Base-by-base conservation (phyloP, 139 green algal species). In the Chlorella vulgaris region DNA sequence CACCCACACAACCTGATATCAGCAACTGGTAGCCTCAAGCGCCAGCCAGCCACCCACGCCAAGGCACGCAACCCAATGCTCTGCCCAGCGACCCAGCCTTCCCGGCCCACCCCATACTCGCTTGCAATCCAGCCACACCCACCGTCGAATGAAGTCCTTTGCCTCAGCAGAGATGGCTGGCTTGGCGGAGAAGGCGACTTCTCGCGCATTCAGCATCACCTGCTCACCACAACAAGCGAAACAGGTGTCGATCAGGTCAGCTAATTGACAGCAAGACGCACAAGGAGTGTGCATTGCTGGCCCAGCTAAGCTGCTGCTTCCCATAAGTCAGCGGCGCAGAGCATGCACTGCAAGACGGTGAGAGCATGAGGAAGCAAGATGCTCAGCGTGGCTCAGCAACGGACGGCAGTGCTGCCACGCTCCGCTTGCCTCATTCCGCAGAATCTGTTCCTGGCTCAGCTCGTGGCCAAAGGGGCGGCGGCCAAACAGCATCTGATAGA, bases 401-500 rank as follows among this genome's bases (percentile, higher is more conserved):
- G n/a, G n/a, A n/a, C n/a, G n/a, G n/a, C n/a, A n/a, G n/a, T n/a
- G n/a, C n/a, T n/a, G n/a, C n/a, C n/a, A n/a, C n/a, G n/a, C n/a
- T n/a, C n/a, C n/a, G n/a, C n/a, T n/a, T n/a, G n/a, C 86, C 33
- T 91, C 86, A 36, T 97, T 94, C 2, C 94, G 86, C 82, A 98
- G 86, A 43, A 99, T 96, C 69, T 93, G 85, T 88, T 98, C 94
- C 88, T 97, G 93, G 31, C 58, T 82, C 67, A 83, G 70, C 36
- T 87, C 89, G 80, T 94, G 86, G 29, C 93, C 88, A 93, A 98
- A 99, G 10, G 96, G 96, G 36, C 96, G 88, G 70, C 74, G 86
- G 35, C 96, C 95, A 81, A 93, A 98, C 81, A 99, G 88, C 94
- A 98, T 95, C 90, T 98, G 93, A 81, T 94, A 99, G 60, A 98